Conservation (phyloP, 768 basidiomycete genomes). For the Kondoa malvinella region DNA sequence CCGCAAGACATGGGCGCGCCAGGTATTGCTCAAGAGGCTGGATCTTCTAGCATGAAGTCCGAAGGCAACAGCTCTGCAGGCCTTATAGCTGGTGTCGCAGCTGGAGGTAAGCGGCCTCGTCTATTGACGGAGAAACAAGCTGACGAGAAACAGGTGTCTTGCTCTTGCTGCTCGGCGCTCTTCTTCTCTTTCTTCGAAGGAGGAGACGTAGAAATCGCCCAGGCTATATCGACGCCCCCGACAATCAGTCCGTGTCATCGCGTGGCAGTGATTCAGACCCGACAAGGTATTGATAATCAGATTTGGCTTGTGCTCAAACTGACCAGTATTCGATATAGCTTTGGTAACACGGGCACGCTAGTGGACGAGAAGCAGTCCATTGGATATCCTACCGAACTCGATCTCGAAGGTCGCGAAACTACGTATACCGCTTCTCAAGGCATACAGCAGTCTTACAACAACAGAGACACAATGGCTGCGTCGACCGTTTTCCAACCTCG, state of each 20-base stretch:
- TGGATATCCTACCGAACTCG: neutral
- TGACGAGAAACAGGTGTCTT: neutral
- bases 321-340: no score
- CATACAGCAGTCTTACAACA: neutral
- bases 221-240: neutral
- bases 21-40: neutral
- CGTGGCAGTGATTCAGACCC: no score
- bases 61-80: neutral
- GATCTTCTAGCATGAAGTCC: neutral
- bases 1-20: neutral
- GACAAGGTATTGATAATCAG: no score
- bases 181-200: neutral
- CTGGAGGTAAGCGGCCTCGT: neutral
- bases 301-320: no score
- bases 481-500: neutral
- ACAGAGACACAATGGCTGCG: neutral
- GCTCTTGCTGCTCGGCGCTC: neutral
- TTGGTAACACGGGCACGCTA: neutral
- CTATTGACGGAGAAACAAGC: no score
- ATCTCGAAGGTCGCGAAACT: neutral
- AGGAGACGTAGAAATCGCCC: neutral
- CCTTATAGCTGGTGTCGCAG: neutral
- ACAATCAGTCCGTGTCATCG: no score
- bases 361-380: neutral
- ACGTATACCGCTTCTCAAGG: neutral